Conservation (phyloP, 140 eudicot species). For the Oenanthe javanica region DNA sequence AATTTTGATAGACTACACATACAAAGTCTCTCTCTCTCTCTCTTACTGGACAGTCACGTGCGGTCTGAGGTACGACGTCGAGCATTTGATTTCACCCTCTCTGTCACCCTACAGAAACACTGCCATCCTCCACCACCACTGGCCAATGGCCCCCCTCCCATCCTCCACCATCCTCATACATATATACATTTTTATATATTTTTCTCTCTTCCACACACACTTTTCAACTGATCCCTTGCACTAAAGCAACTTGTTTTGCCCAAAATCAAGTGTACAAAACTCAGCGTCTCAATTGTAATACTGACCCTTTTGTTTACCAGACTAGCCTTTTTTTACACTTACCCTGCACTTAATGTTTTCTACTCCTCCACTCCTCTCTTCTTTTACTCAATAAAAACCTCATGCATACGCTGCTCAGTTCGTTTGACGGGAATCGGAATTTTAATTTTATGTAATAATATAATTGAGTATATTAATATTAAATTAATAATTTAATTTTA, state of each 20-base stretch:
- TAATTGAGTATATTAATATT: too few relatives aligned
- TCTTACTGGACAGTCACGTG: conserved; percentile 47
- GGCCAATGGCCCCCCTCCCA: not conserved
- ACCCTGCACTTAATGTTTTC: not conserved
- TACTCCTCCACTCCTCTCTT: not conserved
- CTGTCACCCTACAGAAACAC: conserved; percentile 5
- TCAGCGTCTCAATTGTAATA: conserved; percentile 3
- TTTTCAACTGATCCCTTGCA: not conserved
- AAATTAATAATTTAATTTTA: too few relatives aligned
- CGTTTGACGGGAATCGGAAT: too few relatives aligned
- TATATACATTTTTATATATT: too few relatives aligned
- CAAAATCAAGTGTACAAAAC: conserved; percentile 13
- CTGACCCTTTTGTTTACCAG: not conserved
- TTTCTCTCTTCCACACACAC: conserved; percentile 1
- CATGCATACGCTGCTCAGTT: too few relatives aligned
- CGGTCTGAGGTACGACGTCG: conserved; percentile 31
- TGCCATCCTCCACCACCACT: conserved; percentile 8
- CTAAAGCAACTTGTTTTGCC: not conserved
- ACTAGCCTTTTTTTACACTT: not conserved
- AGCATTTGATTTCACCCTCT: conserved; percentile 6
- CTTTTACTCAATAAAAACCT: not conserved
- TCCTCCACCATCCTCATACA: not conserved
- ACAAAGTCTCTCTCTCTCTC: not conserved
- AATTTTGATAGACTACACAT: too few relatives aligned
- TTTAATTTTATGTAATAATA: too few relatives aligned